Percentiles rank a stretch among this genome's conserved stretches.
These are phyloP conservation scores for Trichoderma gracile DNA, from an alignment of 2,329 filamentous ascomycete genomes.

Conservation along the genomic window DNA sequence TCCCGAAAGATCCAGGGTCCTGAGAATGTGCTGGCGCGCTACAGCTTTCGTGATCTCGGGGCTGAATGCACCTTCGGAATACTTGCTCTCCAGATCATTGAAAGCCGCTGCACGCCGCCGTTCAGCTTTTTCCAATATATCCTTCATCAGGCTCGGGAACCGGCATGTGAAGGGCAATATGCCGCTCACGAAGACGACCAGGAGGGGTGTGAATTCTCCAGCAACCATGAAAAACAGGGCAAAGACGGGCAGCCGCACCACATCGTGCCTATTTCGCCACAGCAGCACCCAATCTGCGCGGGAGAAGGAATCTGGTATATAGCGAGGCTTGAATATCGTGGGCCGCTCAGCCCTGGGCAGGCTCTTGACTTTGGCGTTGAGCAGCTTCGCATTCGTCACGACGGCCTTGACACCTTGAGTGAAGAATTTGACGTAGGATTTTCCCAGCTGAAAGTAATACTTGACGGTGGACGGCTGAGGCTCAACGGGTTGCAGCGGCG, in stretches of 20 bases:
- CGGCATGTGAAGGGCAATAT: constrained; percentile 80
- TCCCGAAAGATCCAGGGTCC: constrained; percentile 48
- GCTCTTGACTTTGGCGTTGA: constrained; percentile 46
- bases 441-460: constrained; percentile 65
- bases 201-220: constrained; percentile 82
- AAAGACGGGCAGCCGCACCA: constrained; percentile 77
- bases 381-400: constrained; percentile 62
- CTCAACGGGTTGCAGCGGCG: constrained; percentile 66
- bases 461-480: constrained; percentile 36
- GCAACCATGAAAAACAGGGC: constrained; percentile 72
- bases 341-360: constrained; percentile 58
- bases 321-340: constrained; percentile 40
- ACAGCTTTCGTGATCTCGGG: constrained; percentile 35
- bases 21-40: constrained; percentile 44
- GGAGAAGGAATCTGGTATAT: constrained; percentile 45
- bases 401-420: constrained; percentile 79
- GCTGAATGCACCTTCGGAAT: constrained; percentile 41
- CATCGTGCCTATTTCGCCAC: constrained; percentile 67
- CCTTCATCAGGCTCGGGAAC: constrained; percentile 71
- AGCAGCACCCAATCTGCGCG: constrained; percentile 72
- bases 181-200: constrained; percentile 69
- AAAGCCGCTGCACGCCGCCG: constrained; percentile 53
- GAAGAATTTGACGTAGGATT: constrained; percentile 82
- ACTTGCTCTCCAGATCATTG: constrained; percentile 41
- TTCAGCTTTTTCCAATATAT: constrained; percentile 58